phyloP scores from a whole-genome alignment of 2,329 filamentous ascomycete species.

The Fusarium pseudograminearum region DNA sequence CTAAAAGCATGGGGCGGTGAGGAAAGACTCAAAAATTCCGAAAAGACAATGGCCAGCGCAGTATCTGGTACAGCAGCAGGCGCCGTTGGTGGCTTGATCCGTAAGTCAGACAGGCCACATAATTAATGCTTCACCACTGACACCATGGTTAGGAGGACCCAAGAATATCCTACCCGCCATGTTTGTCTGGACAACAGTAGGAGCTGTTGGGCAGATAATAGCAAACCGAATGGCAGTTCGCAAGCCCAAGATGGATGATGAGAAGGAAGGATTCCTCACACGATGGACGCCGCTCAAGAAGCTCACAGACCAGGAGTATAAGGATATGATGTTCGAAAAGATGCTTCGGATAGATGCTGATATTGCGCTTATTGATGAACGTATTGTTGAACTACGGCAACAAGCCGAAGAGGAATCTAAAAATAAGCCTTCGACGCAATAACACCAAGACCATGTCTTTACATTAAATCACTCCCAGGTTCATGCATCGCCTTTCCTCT shows the following conservation, averaged over 20 bases:
- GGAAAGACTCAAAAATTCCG: conserved; percentile 64
- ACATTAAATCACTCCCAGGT: not conserved
- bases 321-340: conserved; percentile 76
- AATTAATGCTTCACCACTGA: conserved; percentile 29
- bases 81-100: conserved; percentile 67
- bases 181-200: conserved; percentile 60
- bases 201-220: conserved; percentile 56
- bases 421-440: conserved; percentile 20
- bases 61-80: conserved; percentile 78
- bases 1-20: conserved; percentile 63
- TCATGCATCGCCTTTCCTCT: no score
- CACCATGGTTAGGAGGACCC: conserved; percentile 59
- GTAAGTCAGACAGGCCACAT: conserved; percentile 54
- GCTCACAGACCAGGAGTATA: conserved; percentile 79
- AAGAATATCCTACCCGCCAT: conserved; percentile 65
- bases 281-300: conserved; percentile 79
- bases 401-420: conserved; percentile 22
- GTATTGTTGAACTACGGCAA: conserved; percentile 63
- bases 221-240: conserved; percentile 50
- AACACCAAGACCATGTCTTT: not conserved
- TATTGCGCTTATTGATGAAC: conserved; percentile 82
- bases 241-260: conserved; percentile 52
- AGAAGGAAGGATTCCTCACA: conserved; percentile 62
- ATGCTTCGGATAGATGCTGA: conserved; percentile 78
- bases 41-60: conserved; percentile 75